A percentile compares a stretch with the other conserved stretches of the same genome.
Evolutionary conservation across 306 rosid species (phyloP).

Genomic region (Alnus glutinosa): DNA sequence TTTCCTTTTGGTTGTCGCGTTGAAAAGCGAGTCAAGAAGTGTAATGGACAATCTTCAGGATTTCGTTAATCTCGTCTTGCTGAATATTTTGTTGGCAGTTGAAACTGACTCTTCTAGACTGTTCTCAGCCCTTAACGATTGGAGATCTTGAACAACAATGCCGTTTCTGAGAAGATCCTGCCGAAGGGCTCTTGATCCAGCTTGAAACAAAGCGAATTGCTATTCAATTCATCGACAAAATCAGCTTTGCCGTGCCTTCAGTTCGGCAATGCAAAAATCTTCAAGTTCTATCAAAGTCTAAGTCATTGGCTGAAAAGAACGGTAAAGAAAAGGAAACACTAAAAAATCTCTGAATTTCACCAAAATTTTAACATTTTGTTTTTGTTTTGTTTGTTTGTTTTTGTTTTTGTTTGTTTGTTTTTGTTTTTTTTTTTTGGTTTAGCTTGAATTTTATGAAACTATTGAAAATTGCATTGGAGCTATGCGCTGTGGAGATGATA

Average conservation of each 20-base stretch:
- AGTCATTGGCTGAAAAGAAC: not conserved
- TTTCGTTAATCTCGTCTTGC: conserved; percentile 28
- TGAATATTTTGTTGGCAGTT: conserved; percentile 12
- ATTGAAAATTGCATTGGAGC: no score
- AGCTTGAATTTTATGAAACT: not conserved
- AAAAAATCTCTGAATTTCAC: not conserved
- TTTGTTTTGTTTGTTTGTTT: not conserved
- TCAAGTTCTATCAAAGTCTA: not conserved
- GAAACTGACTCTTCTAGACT: conserved; percentile 2
- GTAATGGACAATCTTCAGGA: conserved; percentile 25
- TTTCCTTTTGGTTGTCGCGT: conserved; percentile 9
- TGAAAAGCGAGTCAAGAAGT: conserved; percentile 52
- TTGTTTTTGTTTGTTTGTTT: no score
- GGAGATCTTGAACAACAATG: conserved; percentile 50
- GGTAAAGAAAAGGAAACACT: not conserved
- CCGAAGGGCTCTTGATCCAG: conserved; percentile 43
- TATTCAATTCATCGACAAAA: not conserved
- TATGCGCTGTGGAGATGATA: no score
- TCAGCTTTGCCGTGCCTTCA: conserved; percentile 1
- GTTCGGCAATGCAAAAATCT: not conserved
- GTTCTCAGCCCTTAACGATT: conserved; percentile 22
- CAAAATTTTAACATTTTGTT: not conserved
- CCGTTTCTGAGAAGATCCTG: conserved; percentile 26
- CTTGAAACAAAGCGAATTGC: conserved; percentile 15
- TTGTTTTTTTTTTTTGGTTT: not conserved